A percentile compares a stretch with the other conserved stretches of the same genome.
phyloP scores from a whole-genome alignment of 2,329 filamentous ascomycete genomes.

The Pestalotiopsis sp. region DNA sequence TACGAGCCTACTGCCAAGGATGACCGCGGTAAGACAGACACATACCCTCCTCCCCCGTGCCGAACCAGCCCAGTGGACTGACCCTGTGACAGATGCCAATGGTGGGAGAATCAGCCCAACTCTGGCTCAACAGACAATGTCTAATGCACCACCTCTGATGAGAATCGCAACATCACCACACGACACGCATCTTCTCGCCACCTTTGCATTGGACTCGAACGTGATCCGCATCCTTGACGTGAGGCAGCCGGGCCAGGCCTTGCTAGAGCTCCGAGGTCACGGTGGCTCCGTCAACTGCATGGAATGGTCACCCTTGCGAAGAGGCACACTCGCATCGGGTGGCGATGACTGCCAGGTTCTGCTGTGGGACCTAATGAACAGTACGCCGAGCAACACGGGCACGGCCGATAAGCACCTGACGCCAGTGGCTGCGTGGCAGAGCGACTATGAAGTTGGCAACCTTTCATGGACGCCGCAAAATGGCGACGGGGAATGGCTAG shows the following conservation, averaged over 20 bases:
- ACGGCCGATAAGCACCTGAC: slow-evolving; percentile 62
- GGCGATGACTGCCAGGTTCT: slow-evolving; percentile 91
- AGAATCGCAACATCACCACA: slow-evolving; percentile 89
- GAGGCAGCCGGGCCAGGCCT: slow-evolving; percentile 90
- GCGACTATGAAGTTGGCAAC: slow-evolving; percentile 86
- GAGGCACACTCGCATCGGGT: slow-evolving; percentile 88
- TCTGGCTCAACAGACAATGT: slow-evolving; percentile 76
- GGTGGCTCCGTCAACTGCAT: slow-evolving; percentile 85
- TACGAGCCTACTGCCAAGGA: slow-evolving; percentile 95
- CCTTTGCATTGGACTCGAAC: slow-evolving; percentile 91
- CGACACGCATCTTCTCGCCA: slow-evolving; percentile 94
- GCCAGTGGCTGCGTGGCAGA: slow-evolving; percentile 79
- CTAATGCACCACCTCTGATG: slow-evolving; percentile 75
- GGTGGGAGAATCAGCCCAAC: slow-evolving; percentile 73
- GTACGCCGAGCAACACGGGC: slow-evolving; percentile 48
- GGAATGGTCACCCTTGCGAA: slow-evolving; percentile 88
- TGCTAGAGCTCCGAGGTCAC: slow-evolving; percentile 91
- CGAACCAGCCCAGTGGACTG: not conserved
- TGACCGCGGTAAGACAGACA: slow-evolving; percentile 57
- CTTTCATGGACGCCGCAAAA: slow-evolving; percentile 80
- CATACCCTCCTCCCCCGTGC: not conserved
- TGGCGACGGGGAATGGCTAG: slow-evolving; percentile 81
- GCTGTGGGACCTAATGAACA: slow-evolving; percentile 89
- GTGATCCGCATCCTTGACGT: slow-evolving; percentile 95
- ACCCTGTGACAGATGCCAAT: slow-evolving; percentile 47